Evolutionary conservation across 768 basidiomycete genomes (phyloP), one percentile per base, ranked within the genome.

Genomic region (Tricholoma furcatifolium): DNA sequence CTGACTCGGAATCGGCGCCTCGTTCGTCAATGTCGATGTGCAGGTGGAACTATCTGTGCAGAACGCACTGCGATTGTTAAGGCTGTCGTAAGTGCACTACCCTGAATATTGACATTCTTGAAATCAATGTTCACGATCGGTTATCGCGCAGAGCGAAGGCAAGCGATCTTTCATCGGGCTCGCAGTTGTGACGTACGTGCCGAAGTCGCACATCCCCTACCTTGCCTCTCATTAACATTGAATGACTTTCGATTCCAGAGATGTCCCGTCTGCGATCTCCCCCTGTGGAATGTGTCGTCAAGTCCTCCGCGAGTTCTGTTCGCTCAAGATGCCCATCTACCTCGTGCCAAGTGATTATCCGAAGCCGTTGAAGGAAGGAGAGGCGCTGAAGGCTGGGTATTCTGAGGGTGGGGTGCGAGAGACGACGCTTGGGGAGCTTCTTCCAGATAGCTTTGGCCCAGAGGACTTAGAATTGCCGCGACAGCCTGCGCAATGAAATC

Each of bases 261-360:
- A 96, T 57, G 84, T 95, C 2, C 61, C 78, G 0, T 64, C 75
- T 0, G 65, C 85, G 0, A 73, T 89, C 43, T 88, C 93, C 1
- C 96, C 96, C 0, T 98, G 97, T 67, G 96, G 96, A 2, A 84
- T 95, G 43, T 99, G 95, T 61, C 87, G 96, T 7, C 95, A 98
- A 66, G 80, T 97, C 45, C 78, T 93, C 44, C 83, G 90, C 53
- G 93, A 96, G 62, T 95, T 96, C 61, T 93, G 90, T 61, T 67
- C 79, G 6, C 78, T 81, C 34, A 74, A 84, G 21, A 88, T 87
- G 76, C 90, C 91, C 0, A 73, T 88, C 50, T 67, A 84, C 21
- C 82, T 94, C 3, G 80, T 89, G 2, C 87, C 88, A 2, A 81
- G 79, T 2, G 78, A 85, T 61, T 85, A 85, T 60, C 75, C 79